phyloP scores from a whole-genome alignment of 768 basidiomycete genomes.

The Porpolomopsis calyptriformis region DNA sequence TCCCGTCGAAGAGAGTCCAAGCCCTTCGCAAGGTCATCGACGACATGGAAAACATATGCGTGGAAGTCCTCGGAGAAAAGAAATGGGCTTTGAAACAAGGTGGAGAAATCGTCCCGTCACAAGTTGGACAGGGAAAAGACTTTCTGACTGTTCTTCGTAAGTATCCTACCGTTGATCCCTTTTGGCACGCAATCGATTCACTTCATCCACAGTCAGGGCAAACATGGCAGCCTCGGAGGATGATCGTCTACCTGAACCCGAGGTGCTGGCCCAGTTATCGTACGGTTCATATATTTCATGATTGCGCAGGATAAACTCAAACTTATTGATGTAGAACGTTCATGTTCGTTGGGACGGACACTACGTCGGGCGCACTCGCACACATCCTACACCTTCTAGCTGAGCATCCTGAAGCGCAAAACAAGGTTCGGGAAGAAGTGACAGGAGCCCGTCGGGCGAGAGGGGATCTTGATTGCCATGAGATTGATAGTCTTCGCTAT shows the following conservation, averaged over 20 bases:
- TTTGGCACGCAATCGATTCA: too few relatives aligned
- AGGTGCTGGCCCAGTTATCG: constrained; percentile 18
- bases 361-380: constrained; percentile 22
- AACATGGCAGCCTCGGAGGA: constrained; percentile 20
- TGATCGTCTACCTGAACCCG: constrained; percentile 21
- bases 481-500: constrained; percentile 20
- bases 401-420: constrained; percentile 21
- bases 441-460: constrained; percentile 6
- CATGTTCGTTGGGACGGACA: constrained; percentile 26
- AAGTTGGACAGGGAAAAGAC: too few relatives aligned
- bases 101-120: too few relatives aligned
- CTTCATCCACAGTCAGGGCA: constrained; percentile 25
- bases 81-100: too few relatives aligned
- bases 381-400: constrained; percentile 22
- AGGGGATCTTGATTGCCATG: constrained; percentile 17
- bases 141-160: too few relatives aligned
- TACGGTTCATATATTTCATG: not conserved
- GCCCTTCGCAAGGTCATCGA: too few relatives aligned
- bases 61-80: too few relatives aligned
- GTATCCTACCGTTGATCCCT: too few relatives aligned
- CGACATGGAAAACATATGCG: too few relatives aligned
- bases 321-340: constrained; percentile 16
- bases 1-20: too few relatives aligned
- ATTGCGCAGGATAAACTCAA: not conserved
- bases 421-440: constrained; percentile 23